A percentile compares a stretch with the other conserved stretches of the same genome.
Evolutionary conservation across 140 eudicot genomes (phyloP).

Genomic region (Cichorium intybus): DNA sequence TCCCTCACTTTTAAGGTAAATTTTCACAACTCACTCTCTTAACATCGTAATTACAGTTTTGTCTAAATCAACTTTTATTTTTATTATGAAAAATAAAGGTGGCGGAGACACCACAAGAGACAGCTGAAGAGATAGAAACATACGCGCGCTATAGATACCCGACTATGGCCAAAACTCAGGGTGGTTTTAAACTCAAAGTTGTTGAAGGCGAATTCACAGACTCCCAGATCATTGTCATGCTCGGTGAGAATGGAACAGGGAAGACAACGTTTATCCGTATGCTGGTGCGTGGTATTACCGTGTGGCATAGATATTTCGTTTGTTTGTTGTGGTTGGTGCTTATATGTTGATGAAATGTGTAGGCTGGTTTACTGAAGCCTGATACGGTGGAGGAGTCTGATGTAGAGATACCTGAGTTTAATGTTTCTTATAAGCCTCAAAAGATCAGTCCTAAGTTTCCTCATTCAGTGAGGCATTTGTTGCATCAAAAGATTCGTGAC

Average conservation of each 20-base stretch:
- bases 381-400: conserved; percentile 72
- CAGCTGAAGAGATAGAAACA: conserved; percentile 88
- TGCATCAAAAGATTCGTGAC: conserved; percentile 77
- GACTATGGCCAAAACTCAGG: conserved; percentile 83
- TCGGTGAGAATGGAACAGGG: conserved; percentile 98
- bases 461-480: conserved; percentile 55
- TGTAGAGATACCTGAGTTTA: conserved; percentile 77
- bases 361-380: conserved; percentile 84
- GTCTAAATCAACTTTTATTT: background rate
- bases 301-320: background rate
- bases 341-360: background rate
- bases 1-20: conserved; percentile 83
- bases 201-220: conserved; percentile 93
- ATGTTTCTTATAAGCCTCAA: conserved; percentile 91
- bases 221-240: conserved; percentile 93
- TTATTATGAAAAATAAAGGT: conserved; percentile 45
- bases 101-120: conserved; percentile 91
- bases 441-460: conserved; percentile 82
- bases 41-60: background rate
- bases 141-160: conserved; percentile 94
- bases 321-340: background rate
- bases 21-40: background rate
- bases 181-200: conserved; percentile 80
- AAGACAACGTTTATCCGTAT: conserved; percentile 91
- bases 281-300: conserved; percentile 58